phyloP scores from a whole-genome alignment of 2,329 filamentous ascomycete genomes.

The Pseudocercospora fijiensis region DNA sequence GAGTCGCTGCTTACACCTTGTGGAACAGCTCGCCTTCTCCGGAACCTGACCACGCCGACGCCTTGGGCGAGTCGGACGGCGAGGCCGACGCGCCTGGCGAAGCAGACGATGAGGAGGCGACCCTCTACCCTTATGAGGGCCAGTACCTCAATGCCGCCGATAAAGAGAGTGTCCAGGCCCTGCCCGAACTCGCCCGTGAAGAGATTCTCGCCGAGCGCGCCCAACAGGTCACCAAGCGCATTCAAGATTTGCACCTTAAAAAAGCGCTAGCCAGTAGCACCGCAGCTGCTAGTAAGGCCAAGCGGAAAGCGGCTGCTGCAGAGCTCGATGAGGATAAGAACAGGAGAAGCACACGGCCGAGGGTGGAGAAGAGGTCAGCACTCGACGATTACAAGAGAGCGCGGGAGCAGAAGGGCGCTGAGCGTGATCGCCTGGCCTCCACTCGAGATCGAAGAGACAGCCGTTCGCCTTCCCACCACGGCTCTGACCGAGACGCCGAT shows the following conservation, averaged over 20 bases:
- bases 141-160: constrained; percentile 63
- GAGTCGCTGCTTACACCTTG: constrained; percentile 7
- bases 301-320: constrained; percentile 74
- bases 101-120: constrained; percentile 52
- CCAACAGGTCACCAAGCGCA: constrained; percentile 75
- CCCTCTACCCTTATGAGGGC: constrained; percentile 82
- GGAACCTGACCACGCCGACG: constrained; percentile 71
- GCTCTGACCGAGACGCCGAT: constrained; percentile 58
- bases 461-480: constrained; percentile 44
- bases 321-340: constrained; percentile 74
- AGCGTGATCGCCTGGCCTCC: constrained; percentile 41
- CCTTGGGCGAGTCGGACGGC: constrained; percentile 86
- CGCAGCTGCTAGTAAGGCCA: constrained; percentile 59
- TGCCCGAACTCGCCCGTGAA: constrained; percentile 90
- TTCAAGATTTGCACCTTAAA: constrained; percentile 78
- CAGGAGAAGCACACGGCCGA: constrained; percentile 56
- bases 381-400: constrained; percentile 70
- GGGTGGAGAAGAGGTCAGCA: constrained; percentile 55
- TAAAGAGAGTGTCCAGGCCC: constrained; percentile 66
- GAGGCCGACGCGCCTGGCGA: constrained; percentile 45
- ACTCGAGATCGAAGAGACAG: constrained; percentile 48
- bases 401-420: constrained; percentile 60
- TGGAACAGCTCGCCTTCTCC: constrained; percentile 29
- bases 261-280: constrained; percentile 59
- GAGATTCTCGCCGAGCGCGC: constrained; percentile 84